Conservation (phyloP, 176 grass and related monocot genomes). For the Bolboschoenus planiculmis region DNA sequence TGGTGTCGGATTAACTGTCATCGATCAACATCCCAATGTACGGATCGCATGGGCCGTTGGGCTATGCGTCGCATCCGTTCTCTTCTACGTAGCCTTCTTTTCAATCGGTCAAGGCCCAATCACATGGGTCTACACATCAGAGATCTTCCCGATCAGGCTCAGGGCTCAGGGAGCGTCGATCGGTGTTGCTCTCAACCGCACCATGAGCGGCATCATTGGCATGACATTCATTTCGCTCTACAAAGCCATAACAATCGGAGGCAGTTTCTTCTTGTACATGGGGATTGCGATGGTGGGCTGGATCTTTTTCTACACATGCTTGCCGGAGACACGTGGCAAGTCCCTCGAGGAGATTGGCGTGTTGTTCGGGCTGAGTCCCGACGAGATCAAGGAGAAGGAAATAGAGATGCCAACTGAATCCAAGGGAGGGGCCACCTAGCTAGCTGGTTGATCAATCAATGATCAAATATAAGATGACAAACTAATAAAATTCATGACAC, state of each 20-base stretch:
- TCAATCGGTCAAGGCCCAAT: conserved; percentile 23
- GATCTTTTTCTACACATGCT: conserved; percentile 8
- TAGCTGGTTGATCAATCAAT: not conserved
- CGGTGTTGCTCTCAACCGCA: conserved; percentile 17
- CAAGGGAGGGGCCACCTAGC: not conserved
- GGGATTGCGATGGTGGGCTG: not conserved
- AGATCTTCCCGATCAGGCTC: conserved; percentile 24
- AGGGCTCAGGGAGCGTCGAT: conserved; percentile 2
- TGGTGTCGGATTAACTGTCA: conserved; percentile 14
- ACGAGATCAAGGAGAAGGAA: conserved; percentile 2
- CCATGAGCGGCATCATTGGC: conserved; percentile 5
- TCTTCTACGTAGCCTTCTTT: conserved; percentile 22
- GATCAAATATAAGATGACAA: not conserved
- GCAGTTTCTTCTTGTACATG: conserved; percentile 22
- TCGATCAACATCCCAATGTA: not conserved
- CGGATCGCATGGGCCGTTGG: conserved; percentile 15
- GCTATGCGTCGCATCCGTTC: conserved; percentile 9
- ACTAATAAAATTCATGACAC: not conserved
- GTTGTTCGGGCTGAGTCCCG: conserved; percentile 4
- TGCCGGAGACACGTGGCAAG: conserved; percentile 24
- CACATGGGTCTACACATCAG: conserved; percentile 20
- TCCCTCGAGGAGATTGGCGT: conserved; percentile 9
- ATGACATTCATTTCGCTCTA: conserved; percentile 29
- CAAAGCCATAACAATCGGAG: conserved; percentile 20
- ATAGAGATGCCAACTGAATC: not conserved